phyloP scores from a whole-genome alignment of 73 alveolate species.

The Vitrella brassicaformis region DNA sequence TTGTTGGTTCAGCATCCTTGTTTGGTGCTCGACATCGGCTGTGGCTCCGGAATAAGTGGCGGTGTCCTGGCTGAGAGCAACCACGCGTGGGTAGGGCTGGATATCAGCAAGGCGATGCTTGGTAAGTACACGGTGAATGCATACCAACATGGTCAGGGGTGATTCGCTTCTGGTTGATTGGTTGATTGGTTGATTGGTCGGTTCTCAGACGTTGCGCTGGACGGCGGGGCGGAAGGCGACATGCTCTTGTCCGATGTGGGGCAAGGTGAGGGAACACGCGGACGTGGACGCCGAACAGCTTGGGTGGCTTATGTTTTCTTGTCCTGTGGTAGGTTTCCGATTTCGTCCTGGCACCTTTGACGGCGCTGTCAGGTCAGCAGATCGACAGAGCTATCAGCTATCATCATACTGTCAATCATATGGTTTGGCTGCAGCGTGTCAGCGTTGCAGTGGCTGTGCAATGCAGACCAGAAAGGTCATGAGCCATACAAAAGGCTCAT shows the following conservation, averaged over 20 bases:
- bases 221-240: slow-evolving; percentile 57
- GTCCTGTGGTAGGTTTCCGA: slow-evolving; percentile 78
- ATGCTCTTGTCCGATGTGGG: slow-evolving; percentile 74
- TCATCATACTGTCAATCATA: too few species aligned
- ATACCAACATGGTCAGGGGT: too few species aligned
- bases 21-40: slow-evolving; percentile 79
- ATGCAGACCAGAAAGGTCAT: slow-evolving; percentile 80
- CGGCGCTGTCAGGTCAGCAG: slow-evolving; percentile 79
- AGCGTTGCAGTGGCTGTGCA: slow-evolving; percentile 83
- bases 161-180: slow-evolving; percentile 64
- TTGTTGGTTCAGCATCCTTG: slow-evolving; percentile 29
- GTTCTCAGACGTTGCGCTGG: too few species aligned
- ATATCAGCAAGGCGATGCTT: slow-evolving; percentile 76
- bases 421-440: slow-evolving; percentile 62
- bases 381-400: too few species aligned
- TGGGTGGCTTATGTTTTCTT: too few species aligned
- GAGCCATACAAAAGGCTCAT: slow-evolving; percentile 69
- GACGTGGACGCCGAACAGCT: too few species aligned
- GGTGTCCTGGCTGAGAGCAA: slow-evolving; percentile 69
- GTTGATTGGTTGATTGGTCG: neutral
- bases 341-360: slow-evolving; percentile 81
- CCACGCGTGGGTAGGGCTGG: slow-evolving; percentile 84
- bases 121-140: too few species aligned
- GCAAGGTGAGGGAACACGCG: too few species aligned
- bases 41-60: slow-evolving; percentile 84